Evolutionary conservation across 441 rosid genomes (phyloP), one percentile per base, ranked within the genome.

Genomic region (Mallotus repandus): DNA sequence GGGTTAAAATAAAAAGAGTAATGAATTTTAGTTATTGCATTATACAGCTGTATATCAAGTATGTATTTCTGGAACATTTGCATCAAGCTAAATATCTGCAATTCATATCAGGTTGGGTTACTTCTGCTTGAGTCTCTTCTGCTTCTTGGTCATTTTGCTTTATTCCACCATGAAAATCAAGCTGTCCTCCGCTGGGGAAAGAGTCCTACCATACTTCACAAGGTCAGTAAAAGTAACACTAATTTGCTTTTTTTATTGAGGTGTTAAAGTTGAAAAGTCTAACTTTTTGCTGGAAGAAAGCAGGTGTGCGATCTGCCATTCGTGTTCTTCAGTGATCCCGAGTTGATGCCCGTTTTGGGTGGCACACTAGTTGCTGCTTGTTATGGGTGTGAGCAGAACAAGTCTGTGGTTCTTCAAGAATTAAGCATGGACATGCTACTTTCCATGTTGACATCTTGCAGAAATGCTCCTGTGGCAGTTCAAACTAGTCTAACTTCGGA

Each of bases 221-320:
- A 91, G 94, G 97, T 88, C 68, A 80, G 89, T 77, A 66, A 58
- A 52, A 46, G 13, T 46, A 56, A 52, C 46, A 57, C 8, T 29
- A 56, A 19, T 19, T 35, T 43, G 72, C 48, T 54, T 68, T 61
- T n/a, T 8, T 19, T 53, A 16, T 55, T 16, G 32, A 22, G 38
- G 50, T 52, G 64, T 70, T 67, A 53, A 58, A n/a, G 13, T 35
- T 73, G 46, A 55, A 29, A 29, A 65, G 70, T 61, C 80, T 86
- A 61, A 85, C 71, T 74, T 72, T 66, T 64, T 48, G 55, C 15
- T 63, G 78, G 69, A 73, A 75, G 25, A 65, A 45, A 25, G 73
- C 91, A 91, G 97, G 88, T 91, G 4, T 91, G 97, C 69, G 97
- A 91, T 82, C 87, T 91, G 73, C 97, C 94, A 54, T 91, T 91